Conservation (phyloP, 495 filamentous ascomycete species). For the Gamarada debralockiae region DNA sequence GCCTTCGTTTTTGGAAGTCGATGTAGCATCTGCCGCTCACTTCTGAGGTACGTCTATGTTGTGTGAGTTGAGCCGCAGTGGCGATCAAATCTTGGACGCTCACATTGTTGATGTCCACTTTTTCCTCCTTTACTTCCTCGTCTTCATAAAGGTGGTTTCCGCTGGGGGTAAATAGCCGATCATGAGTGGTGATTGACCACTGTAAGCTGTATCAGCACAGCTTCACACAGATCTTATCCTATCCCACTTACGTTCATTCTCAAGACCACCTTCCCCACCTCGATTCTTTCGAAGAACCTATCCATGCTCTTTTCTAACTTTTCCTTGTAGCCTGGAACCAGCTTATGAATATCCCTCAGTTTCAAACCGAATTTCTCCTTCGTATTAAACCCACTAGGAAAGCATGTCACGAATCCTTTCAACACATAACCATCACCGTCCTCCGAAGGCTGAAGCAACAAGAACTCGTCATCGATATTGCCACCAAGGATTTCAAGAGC, state of each 20-base stretch:
- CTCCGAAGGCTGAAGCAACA: constrained; percentile 59
- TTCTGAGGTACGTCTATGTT: constrained; percentile 52
- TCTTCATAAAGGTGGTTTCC: constrained; percentile 44
- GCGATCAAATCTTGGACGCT: neutral
- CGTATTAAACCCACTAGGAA: constrained; percentile 69
- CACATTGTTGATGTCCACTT: constrained; percentile 12
- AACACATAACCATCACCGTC: constrained; percentile 54
- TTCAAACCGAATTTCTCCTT: constrained; percentile 56
- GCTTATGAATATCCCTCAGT: constrained; percentile 64
- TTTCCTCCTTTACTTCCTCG: constrained; percentile 37
- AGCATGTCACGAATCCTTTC: constrained; percentile 66
- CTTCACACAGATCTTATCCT: neutral
- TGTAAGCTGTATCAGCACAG: constrained; percentile 21
- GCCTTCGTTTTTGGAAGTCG: constrained; percentile 63
- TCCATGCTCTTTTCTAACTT: constrained; percentile 78
- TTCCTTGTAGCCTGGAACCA: constrained; percentile 63
- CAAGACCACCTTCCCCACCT: constrained; percentile 50
- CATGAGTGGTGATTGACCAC: constrained; percentile 62
- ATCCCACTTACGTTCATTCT: constrained; percentile 44
- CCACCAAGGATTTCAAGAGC: constrained; percentile 47
- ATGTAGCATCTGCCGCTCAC: constrained; percentile 75
- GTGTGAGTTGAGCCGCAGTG: neutral
- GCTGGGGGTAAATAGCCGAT: constrained; percentile 49
- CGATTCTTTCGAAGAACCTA: constrained; percentile 60
- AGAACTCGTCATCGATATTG: constrained; percentile 71